These are phyloP conservation scores for Imleria badia DNA, from an alignment of 768 basidiomycete species.

Conservation along the genomic window DNA sequence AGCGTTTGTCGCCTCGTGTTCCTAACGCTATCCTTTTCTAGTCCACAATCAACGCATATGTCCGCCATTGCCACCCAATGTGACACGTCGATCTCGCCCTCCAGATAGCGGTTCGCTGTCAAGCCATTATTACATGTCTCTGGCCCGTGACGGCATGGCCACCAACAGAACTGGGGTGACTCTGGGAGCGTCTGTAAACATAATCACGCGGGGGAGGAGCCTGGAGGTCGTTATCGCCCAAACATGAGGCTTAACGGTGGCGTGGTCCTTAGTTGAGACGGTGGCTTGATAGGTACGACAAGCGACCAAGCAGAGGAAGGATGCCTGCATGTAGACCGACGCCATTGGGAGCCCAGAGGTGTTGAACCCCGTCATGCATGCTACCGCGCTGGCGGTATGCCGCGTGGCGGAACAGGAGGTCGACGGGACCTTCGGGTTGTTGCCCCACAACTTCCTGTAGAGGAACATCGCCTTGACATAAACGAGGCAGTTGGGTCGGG, in stretches of 20 bases:
- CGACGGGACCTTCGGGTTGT: not conserved
- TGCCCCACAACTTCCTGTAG: not conserved
- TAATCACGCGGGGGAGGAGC: constrained; percentile 2
- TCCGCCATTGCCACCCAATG: constrained; percentile 16
- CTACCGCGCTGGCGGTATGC: constrained; percentile 8
- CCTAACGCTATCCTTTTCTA: constrained; percentile 8
- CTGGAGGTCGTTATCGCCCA: not conserved
- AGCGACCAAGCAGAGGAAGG: not conserved
- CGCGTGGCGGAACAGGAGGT: constrained; percentile 14
- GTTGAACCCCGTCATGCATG: constrained; percentile 15
- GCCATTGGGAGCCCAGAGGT: constrained; percentile 9
- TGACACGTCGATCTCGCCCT: constrained; percentile 24
- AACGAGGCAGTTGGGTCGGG: not conserved
- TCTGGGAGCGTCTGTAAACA: not conserved
- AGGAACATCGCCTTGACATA: not conserved
- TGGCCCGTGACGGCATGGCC: constrained; percentile 15
- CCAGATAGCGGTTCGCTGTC: not conserved
- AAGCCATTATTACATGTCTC: constrained; percentile 2
- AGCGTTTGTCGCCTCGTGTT: constrained; percentile 18
- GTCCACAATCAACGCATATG: constrained; percentile 17
- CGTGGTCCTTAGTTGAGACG: not conserved
- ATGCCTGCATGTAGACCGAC: constrained; percentile 14
- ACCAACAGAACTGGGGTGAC: constrained; percentile 10
- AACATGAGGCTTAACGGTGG: constrained; percentile 9
- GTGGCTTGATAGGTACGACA: constrained; percentile 23